phyloP scores from a whole-genome alignment of 139 green algal genomes.

The Picochlorum sp. region DNA sequence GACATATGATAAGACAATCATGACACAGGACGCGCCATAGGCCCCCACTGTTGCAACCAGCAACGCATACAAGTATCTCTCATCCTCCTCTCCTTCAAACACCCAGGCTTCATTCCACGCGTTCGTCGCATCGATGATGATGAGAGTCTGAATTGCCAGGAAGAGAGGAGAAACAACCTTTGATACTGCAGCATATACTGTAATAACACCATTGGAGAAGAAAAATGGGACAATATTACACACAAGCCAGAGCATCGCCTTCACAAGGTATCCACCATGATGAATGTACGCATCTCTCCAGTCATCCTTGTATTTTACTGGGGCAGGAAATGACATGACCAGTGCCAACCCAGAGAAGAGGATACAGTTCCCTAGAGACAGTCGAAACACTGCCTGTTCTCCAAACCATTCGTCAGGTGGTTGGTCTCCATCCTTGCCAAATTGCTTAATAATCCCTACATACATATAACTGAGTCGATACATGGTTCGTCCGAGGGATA shows the following conservation, averaged over 20 bases:
- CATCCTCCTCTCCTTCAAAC: constrained; percentile 62
- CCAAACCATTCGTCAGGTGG: constrained; percentile 77
- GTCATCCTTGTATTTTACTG: constrained; percentile 76
- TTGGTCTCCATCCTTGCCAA: constrained; percentile 12
- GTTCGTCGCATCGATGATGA: constrained; percentile 88
- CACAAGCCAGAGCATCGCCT: constrained; percentile 69
- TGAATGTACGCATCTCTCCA: constrained; percentile 72
- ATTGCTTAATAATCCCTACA: constrained; percentile 52
- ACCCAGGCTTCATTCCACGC: constrained; percentile 91
- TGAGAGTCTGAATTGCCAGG: constrained; percentile 91
- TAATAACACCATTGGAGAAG: constrained; percentile 61
- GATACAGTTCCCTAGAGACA: constrained; percentile 90
- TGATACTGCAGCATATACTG: constrained; percentile 70
- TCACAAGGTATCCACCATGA: constrained; percentile 80
- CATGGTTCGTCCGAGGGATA: too few relatives aligned
- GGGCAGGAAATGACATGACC: constrained; percentile 40
- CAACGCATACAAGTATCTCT: constrained; percentile 73
- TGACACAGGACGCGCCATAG: constrained; percentile 48
- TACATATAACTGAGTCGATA: background rate
- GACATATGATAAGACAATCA: constrained; percentile 69
- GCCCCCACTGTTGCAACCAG: constrained; percentile 60
- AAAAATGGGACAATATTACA: constrained; percentile 80
- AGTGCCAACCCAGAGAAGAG: constrained; percentile 78
- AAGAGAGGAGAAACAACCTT: constrained; percentile 81
- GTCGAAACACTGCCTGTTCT: constrained; percentile 88